These are phyloP conservation scores for Cyclanthera cordifolia DNA, from an alignment of 306 rosid genomes.

Conservation along the genomic window DNA sequence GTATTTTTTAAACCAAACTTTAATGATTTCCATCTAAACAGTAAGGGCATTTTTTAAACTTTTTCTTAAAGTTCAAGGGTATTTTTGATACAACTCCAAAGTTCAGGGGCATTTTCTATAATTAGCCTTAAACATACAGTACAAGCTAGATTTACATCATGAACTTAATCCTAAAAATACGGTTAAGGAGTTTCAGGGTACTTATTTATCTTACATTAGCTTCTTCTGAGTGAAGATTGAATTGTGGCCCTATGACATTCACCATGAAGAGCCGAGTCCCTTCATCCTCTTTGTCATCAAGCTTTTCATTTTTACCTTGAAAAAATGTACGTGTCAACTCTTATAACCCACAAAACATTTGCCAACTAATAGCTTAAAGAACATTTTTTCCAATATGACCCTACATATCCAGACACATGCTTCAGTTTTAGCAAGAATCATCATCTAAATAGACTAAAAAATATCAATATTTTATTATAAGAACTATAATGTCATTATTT, in stretches of 20 bases:
- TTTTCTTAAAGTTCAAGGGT: too few relatives aligned
- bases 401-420: not conserved
- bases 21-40: too few relatives aligned
- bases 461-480: too few relatives aligned
- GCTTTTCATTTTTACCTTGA: slow-evolving; percentile 43
- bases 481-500: slow-evolving; percentile 2
- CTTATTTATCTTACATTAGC: slow-evolving; percentile 49
- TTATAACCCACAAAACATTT: slow-evolving; percentile 8
- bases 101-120: too few relatives aligned
- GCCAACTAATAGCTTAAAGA: not conserved
- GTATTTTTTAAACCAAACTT: too few relatives aligned
- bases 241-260: slow-evolving; percentile 94
- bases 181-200: slow-evolving; percentile 17
- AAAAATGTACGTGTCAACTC: slow-evolving; percentile 24
- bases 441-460: slow-evolving; percentile 5
- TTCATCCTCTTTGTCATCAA: slow-evolving; percentile 48
- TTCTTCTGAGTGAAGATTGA: slow-evolving; percentile 97
- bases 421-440: not conserved
- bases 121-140: not conserved
- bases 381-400: slow-evolving; percentile 2
- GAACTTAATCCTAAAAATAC: not conserved
- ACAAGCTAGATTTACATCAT: not conserved
- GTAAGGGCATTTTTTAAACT: too few relatives aligned
- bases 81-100: too few relatives aligned
- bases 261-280: slow-evolving; percentile 90